Percentiles rank a stretch among this genome's conserved stretches.
Evolutionary conservation across 2,329 filamentous ascomycete genomes (phyloP).

Genomic region (Leptographium radiaticola): DNA sequence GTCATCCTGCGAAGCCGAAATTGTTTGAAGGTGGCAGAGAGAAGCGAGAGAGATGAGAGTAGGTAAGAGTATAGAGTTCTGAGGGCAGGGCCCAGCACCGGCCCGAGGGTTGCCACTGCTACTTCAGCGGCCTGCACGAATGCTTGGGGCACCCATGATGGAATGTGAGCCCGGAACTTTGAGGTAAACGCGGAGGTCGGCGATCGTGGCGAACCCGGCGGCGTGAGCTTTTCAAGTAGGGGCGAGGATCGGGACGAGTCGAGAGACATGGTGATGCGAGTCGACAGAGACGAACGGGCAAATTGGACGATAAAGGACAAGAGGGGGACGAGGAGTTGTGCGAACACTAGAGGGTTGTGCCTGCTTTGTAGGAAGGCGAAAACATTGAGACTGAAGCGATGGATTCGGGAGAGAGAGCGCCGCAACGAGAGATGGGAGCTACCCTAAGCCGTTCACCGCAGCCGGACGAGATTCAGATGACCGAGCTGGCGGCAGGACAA

Average conservation of each 20-base stretch:
- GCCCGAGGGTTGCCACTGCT: not conserved
- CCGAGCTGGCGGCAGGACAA: not conserved
- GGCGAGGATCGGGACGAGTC: constrained; percentile 10
- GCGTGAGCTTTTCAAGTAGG: constrained; percentile 8
- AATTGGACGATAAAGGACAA: not conserved
- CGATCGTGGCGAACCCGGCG: constrained; percentile 5
- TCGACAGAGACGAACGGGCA: not conserved
- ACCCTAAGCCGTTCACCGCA: not conserved
- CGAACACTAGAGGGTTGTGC: not conserved
- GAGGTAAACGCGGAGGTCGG: constrained; percentile 5
- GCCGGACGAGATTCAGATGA: not conserved
- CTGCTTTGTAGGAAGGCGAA: not conserved
- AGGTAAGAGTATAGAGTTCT: not conserved
- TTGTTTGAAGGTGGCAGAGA: constrained; percentile 4
- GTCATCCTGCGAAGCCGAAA: constrained; percentile 7
- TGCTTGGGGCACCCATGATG: constrained; percentile 2
- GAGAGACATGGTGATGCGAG: constrained; percentile 7
- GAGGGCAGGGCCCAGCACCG: not conserved
- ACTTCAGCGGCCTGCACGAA: constrained; percentile 1
- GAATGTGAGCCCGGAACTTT: not conserved
- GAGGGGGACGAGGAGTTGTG: not conserved
- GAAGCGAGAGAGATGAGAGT: not conserved
- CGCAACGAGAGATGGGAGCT: not conserved
- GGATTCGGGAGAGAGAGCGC: not conserved
- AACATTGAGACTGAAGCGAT: not conserved